These are phyloP conservation scores for Boletus pseudopeckii DNA, from an alignment of 768 basidiomycete species.

Conservation along the genomic window DNA sequence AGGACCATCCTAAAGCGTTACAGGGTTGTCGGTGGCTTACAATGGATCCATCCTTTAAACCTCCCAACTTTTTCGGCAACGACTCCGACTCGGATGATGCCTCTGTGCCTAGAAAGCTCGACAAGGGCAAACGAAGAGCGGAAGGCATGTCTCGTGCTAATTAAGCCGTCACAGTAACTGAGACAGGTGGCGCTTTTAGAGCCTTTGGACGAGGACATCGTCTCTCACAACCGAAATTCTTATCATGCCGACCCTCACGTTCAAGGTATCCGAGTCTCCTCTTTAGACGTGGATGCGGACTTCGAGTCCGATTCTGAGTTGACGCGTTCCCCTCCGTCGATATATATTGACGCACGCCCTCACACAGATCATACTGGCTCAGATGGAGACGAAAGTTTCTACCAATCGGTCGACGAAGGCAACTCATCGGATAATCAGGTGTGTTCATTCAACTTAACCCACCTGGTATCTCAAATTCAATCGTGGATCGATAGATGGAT, in stretches of 20 bases:
- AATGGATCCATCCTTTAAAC: constrained; percentile 11
- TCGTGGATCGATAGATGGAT: constrained; percentile 18
- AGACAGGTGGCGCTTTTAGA: constrained; percentile 1
- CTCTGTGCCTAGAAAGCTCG: constrained; percentile 3
- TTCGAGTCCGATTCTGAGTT: neutral
- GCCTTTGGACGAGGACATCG: neutral
- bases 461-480: neutral
- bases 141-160: constrained; percentile 5
- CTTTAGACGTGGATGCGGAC: constrained; percentile 6
- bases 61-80: constrained; percentile 10
- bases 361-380: neutral
- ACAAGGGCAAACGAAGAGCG: constrained; percentile 22
- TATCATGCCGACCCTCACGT: neutral
- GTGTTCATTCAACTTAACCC: neutral
- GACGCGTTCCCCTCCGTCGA: constrained; percentile 2
- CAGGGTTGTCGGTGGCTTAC: neutral
- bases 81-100: neutral
- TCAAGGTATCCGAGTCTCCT: neutral
- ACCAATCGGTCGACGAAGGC: neutral
- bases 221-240: neutral
- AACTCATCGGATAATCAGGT: constrained; percentile 5
- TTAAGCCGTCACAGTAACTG: neutral
- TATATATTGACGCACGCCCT: neutral
- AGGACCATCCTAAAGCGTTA: neutral
- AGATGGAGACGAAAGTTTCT: constrained; percentile 6